These are phyloP conservation scores for Coemansia brasiliensis DNA, from an alignment of 192 early-diverging fungal species.

Conservation along the genomic window DNA sequence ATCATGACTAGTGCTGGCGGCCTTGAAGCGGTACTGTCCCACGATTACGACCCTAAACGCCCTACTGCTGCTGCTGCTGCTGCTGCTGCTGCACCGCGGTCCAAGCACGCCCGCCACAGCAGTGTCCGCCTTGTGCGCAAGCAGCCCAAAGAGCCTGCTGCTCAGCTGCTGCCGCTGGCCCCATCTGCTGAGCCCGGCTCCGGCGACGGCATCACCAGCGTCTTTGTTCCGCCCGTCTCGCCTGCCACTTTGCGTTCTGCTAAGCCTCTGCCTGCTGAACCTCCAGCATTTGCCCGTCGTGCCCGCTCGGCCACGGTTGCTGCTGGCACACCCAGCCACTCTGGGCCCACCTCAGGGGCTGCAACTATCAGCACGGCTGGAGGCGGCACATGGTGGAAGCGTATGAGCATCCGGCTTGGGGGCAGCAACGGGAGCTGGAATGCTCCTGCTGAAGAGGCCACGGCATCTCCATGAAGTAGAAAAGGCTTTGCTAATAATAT, in stretches of 20 bases:
- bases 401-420: slow-evolving; percentile 38
- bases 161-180: slow-evolving; percentile 5
- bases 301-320: slow-evolving; percentile 44
- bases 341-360: slow-evolving; percentile 8
- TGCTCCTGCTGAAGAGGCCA: neutral
- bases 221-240: slow-evolving; percentile 47
- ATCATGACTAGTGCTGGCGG: slow-evolving; percentile 64
- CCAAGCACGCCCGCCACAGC: slow-evolving; percentile 8
- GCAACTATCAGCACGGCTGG: slow-evolving; percentile 19
- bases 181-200: slow-evolving; percentile 26
- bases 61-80: neutral
- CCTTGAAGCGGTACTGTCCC: slow-evolving; percentile 48
- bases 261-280: slow-evolving; percentile 9
- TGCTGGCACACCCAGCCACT: slow-evolving; percentile 18
- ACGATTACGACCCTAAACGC: slow-evolving; percentile 39
- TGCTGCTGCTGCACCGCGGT: neutral
- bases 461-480: neutral
- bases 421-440: neutral
- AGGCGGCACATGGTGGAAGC: slow-evolving; percentile 48
- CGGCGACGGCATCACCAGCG: slow-evolving; percentile 53
- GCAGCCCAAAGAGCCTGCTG: neutral
- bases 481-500: too few relatives aligned
- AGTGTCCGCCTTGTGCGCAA: slow-evolving; percentile 22
- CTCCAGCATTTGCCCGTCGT: slow-evolving; percentile 33
- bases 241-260: slow-evolving; percentile 18